phyloP scores from a whole-genome alignment of 768 basidiomycete species.

The Trametes meyenii region DNA sequence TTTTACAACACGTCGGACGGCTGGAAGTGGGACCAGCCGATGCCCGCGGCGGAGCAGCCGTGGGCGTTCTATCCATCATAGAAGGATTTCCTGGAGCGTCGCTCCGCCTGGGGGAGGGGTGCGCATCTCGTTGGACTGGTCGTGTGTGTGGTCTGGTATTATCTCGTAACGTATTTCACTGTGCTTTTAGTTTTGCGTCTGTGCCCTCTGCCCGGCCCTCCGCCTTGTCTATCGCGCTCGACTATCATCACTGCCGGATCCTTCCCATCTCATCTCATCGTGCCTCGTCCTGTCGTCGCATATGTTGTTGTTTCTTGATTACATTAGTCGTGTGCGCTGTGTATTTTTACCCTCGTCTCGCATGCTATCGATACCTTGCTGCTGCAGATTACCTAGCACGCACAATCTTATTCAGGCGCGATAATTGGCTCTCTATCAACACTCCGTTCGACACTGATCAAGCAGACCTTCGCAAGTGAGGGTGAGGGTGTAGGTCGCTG shows the following conservation, averaged over 20 bases:
- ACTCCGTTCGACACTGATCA: background rate
- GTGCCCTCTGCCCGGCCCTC: background rate
- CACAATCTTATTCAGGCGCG: conserved; percentile 15
- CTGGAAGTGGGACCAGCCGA: conserved; percentile 77
- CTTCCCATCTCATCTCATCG: conserved; percentile 10
- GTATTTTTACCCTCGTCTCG: conserved; percentile 34
- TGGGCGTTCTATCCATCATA: conserved; percentile 73
- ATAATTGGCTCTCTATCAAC: conserved; percentile 12
- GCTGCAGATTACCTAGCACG: conserved; percentile 22
- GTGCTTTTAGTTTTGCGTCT: conserved; percentile 25
- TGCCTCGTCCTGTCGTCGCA: conserved; percentile 28
- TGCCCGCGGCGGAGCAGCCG: conserved; percentile 65
- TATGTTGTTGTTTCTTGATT: conserved; percentile 37
- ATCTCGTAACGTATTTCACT: conserved; percentile 27
- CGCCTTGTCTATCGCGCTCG: background rate
- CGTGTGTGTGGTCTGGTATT: conserved; percentile 19
- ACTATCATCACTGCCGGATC: conserved; percentile 14
- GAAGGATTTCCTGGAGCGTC: background rate
- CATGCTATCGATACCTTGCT: conserved; percentile 33
- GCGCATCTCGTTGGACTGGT: conserved; percentile 9
- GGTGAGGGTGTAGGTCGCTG: background rate
- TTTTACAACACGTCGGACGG: conserved; percentile 56
- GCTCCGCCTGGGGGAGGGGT: background rate
- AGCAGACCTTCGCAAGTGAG: background rate
- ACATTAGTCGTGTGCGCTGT: conserved; percentile 31